Evolutionary conservation across 148 eudicot species (phyloP).

Genomic region (Rhododendron williamsianum): DNA sequence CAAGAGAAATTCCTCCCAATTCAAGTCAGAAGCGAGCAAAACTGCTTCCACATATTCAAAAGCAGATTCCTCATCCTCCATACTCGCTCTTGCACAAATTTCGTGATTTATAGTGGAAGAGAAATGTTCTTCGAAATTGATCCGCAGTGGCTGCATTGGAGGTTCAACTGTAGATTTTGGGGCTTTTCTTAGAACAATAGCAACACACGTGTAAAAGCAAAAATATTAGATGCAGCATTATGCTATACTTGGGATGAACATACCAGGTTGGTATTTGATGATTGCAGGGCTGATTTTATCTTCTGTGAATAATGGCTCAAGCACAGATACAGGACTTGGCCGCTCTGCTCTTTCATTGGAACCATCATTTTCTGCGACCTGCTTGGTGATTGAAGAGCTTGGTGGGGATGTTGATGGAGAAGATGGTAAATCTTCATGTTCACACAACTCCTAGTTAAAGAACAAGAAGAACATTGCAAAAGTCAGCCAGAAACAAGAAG

Average conservation of each 20-base stretch:
- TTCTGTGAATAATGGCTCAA: conserved; percentile 67
- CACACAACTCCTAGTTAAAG: conserved; percentile 37
- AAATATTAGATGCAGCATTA: background rate
- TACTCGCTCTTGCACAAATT: conserved; percentile 18
- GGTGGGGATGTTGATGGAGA: conserved; percentile 38
- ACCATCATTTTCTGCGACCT: conserved; percentile 32
- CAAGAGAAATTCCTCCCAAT: conserved; percentile 64
- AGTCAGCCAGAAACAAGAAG: background rate
- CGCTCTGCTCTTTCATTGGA: conserved; percentile 44
- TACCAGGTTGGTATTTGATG: conserved; percentile 45
- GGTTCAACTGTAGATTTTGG: conserved; percentile 37
- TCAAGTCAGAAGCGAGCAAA: conserved; percentile 68
- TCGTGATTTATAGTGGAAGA: conserved; percentile 21
- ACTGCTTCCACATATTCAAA: conserved; percentile 79
- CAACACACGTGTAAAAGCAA: background rate
- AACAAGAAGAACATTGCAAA: background rate
- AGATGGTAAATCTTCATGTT: conserved; percentile 35
- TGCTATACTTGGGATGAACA: conserved; percentile 1
- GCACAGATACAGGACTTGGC: conserved; percentile 94
- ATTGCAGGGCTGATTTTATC: conserved; percentile 68
- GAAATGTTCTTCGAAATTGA: conserved; percentile 51
- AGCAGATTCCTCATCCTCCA: conserved; percentile 58
- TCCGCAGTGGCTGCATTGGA: conserved; percentile 53
- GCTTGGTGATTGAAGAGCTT: conserved; percentile 26
- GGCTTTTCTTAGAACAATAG: conserved; percentile 11